Percentiles rank a stretch among this genome's conserved stretches.
phyloP scores from a whole-genome alignment of 768 basidiomycete species.

The Lactarius quietus region DNA sequence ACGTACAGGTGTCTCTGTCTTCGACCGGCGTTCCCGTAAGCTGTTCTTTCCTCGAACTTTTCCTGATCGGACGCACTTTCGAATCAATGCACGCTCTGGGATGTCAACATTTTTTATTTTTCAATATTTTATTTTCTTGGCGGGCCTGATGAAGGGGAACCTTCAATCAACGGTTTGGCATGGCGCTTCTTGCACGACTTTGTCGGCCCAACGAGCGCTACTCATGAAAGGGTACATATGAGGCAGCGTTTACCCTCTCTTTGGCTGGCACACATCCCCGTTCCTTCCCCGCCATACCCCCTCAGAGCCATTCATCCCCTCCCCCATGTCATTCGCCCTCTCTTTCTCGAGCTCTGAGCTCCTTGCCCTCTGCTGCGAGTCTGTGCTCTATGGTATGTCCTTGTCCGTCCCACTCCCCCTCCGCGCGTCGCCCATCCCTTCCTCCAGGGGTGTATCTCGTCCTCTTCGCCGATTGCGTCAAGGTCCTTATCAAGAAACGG shows the following conservation, averaged over 20 bases:
- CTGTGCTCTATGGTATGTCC: constrained; percentile 18
- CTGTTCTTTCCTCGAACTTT: background rate
- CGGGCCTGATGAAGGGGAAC: background rate
- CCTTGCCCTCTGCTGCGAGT: constrained; percentile 18
- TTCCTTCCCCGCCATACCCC: constrained; percentile 3
- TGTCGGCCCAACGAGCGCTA: constrained; percentile 9
- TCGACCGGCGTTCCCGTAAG: background rate
- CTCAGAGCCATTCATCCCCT: background rate
- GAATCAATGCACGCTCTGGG: background rate
- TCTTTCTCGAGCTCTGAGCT: constrained; percentile 19
- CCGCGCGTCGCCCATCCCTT: background rate
- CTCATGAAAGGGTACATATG: constrained; percentile 14
- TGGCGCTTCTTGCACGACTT: background rate
- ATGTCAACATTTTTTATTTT: background rate
- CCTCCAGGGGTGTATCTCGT: constrained; percentile 15
- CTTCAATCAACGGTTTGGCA: background rate
- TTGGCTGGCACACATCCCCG: constrained; percentile 15
- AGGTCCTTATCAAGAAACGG: constrained; percentile 19
- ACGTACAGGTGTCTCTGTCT: background rate
- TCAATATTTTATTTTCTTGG: background rate
- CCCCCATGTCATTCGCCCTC: background rate
- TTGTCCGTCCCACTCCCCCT: background rate
- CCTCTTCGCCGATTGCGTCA: constrained; percentile 15
- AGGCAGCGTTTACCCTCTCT: constrained; percentile 10
- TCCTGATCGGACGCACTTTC: background rate